Evolutionary conservation across 345 rosid species (phyloP).

Genomic region (Limnanthes douglasii): DNA sequence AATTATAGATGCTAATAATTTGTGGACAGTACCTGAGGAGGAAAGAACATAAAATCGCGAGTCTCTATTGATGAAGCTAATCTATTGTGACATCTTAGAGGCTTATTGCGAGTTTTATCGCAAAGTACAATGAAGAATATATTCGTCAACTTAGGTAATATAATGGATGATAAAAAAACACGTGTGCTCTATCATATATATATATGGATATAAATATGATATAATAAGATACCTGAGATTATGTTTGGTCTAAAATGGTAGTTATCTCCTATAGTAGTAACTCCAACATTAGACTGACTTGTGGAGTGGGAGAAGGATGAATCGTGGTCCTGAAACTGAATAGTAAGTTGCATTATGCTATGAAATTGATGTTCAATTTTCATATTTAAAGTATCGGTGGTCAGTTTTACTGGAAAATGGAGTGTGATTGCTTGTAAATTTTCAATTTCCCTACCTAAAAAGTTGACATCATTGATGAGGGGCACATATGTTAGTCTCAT

Average conservation of each 20-base stretch:
- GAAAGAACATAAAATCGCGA: slow-evolving; percentile 29
- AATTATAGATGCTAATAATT: slow-evolving; percentile 9
- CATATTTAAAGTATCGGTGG: too few relatives aligned
- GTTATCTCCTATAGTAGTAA: slow-evolving; percentile 32
- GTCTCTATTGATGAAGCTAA: slow-evolving; percentile 21
- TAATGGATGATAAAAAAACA: too few relatives aligned
- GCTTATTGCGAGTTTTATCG: slow-evolving; percentile 19
- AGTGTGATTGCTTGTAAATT: too few relatives aligned
- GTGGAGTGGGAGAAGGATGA: slow-evolving; percentile 59
- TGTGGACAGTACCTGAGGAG: slow-evolving; percentile 26
- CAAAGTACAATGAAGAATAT: slow-evolving; percentile 5
- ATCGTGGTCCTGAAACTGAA: slow-evolving; percentile 49
- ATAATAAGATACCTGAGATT: background rate
- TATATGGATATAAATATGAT: background rate
- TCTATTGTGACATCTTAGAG: slow-evolving; percentile 19
- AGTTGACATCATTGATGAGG: too few relatives aligned
- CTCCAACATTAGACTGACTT: slow-evolving; percentile 48
- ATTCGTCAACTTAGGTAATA: background rate
- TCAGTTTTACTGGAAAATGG: too few relatives aligned
- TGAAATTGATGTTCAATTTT: too few relatives aligned
- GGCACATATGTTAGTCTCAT: too few relatives aligned
- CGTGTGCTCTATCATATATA: too few relatives aligned
- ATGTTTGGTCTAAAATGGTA: slow-evolving; percentile 13
- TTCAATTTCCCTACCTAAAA: too few relatives aligned
- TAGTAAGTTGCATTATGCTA: slow-evolving; percentile 24